Conservation (phyloP, 495 filamentous ascomycete genomes). For the Talaromyces thailandensis region DNA sequence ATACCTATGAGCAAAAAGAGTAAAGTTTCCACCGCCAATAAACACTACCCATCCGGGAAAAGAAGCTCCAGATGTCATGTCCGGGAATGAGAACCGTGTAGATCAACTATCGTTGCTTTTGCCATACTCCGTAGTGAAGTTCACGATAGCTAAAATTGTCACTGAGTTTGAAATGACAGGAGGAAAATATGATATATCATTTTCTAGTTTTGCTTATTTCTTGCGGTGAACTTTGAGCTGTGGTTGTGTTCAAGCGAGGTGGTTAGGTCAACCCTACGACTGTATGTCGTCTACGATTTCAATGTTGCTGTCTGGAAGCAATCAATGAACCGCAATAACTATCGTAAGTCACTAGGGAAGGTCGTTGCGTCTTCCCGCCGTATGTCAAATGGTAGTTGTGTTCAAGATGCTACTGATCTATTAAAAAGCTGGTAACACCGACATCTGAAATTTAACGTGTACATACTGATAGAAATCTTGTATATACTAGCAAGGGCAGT, state of each 20-base stretch:
- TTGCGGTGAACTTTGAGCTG: background rate
- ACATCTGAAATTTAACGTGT: no score
- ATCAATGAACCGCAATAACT: no score
- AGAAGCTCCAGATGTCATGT: background rate
- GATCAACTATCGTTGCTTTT: background rate
- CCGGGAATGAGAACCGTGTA: background rate
- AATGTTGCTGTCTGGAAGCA: no score
- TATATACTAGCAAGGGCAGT: no score
- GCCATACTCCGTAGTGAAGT: background rate
- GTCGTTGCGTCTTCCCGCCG: no score
- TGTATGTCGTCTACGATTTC: no score
- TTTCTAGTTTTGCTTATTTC: background rate
- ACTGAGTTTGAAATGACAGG: background rate
- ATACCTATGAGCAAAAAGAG: background rate
- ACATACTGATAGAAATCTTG: no score
- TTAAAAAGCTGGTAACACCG: no score
- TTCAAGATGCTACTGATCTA: no score
- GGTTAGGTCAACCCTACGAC: background rate
- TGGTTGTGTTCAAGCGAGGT: background rate
- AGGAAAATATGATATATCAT: background rate
- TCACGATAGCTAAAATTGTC: background rate
- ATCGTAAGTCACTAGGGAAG: no score
- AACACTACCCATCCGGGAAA: background rate
- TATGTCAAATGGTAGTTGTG: no score
- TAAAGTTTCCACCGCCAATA: background rate